Evolutionary conservation across 1,284 basidiomycete species (phyloP), one percentile per base, ranked within the genome.

Genomic region (Earliella scabrosa): DNA sequence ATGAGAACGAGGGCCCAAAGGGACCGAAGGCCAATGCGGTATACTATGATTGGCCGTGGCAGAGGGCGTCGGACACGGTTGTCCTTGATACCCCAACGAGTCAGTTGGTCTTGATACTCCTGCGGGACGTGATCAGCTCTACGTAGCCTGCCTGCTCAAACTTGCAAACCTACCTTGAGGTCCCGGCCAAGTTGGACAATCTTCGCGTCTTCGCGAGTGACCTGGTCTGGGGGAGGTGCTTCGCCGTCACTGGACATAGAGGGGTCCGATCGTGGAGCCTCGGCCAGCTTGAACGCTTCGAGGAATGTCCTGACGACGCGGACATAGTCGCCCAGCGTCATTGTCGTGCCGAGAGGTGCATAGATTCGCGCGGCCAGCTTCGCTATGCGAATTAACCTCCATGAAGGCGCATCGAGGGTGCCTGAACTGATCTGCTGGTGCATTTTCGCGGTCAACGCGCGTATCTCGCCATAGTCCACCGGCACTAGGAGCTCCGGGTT

Each of bases 301-400:
- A 92, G 75, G 67, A 94, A 94, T 29, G 79, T 77, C 58, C 85
- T 77, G 27, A 81, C 83, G 3, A 92, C 79, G n/a, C 92, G 82
- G 23, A 94, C 86, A 68, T 91, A 85, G 68, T 94, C 88, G 3
- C 92, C 92, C 9, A 95, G 76, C 50, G 79, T 82, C 87, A 95
- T 92, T 10, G 74, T 77, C 10, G 93, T 94, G 36, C 92, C 93
- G 6, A 94, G 74, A 1, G 92, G 92, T 1, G 85, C 92, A 66
- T 95, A 95, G 31, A 95, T 86, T 21, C 88, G 75, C 13, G 89
- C 79, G 3, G 91, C 89, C 34, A 90, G 77, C 68, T 92, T 92
- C 14, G 88, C 87, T 14, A 81, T 82, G 38, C 90, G 83, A 36
- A 93, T 79, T 21, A 90, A 73, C 59, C 86, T 81, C 92, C 93